Percentiles rank a stretch among this genome's conserved stretches.
phyloP scores from a whole-genome alignment of 2,329 filamentous ascomycete species.

The Fusarium sp. region DNA sequence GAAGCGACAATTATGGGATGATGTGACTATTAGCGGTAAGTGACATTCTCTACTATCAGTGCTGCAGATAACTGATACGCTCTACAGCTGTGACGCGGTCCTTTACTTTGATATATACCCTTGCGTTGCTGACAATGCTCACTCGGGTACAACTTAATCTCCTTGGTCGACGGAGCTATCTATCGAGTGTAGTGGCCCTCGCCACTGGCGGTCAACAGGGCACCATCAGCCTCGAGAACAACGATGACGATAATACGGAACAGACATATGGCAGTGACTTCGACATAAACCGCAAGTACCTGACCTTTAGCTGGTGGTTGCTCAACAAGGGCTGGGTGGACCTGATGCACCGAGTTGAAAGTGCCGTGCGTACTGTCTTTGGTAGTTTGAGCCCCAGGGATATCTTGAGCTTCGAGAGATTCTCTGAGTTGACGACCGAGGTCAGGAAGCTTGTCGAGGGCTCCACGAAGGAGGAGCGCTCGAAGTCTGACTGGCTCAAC shows the following conservation, averaged over 20 bases:
- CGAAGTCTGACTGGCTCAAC: conserved; percentile 77
- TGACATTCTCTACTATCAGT: conserved; percentile 31
- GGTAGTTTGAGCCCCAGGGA: conserved; percentile 90
- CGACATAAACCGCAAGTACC: conserved; percentile 92
- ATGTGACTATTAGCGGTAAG: conserved; percentile 94
- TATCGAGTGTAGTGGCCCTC: conserved; percentile 93
- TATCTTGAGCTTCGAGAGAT: conserved; percentile 82
- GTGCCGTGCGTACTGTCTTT: conserved; percentile 90
- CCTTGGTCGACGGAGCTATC: conserved; percentile 92
- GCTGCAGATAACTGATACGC: conserved; percentile 22
- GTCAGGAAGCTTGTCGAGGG: conserved; percentile 90
- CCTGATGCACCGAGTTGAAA: conserved; percentile 83
- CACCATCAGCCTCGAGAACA: conserved; percentile 90
- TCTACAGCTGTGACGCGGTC: conserved; percentile 84
- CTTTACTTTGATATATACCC: conserved; percentile 91
- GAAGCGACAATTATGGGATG: conserved; percentile 96
- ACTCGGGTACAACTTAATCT: conserved; percentile 97
- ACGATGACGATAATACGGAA: conserved; percentile 88
- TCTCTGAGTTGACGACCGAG: conserved; percentile 84
- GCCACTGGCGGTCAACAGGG: conserved; percentile 80
- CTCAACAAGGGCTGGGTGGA: conserved; percentile 90
- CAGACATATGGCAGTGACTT: conserved; percentile 93
- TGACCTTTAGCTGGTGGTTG: conserved; percentile 98
- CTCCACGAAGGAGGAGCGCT: conserved; percentile 56
- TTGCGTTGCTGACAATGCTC: conserved; percentile 89